A percentile compares a stretch with the other conserved stretches of the same genome.
Conservation (phyloP, 352 stramenopile species). For the Phytophthora cactorum region DNA sequence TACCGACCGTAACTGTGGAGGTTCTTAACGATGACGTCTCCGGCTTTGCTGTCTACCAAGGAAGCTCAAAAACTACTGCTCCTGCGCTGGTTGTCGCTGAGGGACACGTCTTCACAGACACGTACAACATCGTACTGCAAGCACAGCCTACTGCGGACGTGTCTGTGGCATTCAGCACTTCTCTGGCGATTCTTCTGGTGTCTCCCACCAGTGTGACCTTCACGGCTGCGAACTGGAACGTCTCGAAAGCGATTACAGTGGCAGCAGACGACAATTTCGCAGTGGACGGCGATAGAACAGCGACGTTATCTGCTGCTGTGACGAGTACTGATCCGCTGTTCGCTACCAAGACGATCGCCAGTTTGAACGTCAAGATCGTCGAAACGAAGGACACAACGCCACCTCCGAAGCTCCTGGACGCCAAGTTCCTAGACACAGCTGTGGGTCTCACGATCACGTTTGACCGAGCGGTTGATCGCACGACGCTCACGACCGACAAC, state of each 20-base stretch:
- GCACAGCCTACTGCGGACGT: slow-evolving; percentile 55
- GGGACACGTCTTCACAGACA: slow-evolving; percentile 46
- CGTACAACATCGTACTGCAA: slow-evolving; percentile 56
- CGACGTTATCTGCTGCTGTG: slow-evolving; percentile 37
- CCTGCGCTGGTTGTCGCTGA: slow-evolving; percentile 59
- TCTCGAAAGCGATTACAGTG: slow-evolving; percentile 45
- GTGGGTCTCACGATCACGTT: slow-evolving; percentile 53
- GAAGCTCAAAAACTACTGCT: slow-evolving; percentile 33
- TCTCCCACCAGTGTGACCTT: slow-evolving; percentile 44
- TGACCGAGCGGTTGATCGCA: slow-evolving; percentile 53
- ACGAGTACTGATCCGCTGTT: slow-evolving; percentile 44
- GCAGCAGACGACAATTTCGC: slow-evolving; percentile 56
- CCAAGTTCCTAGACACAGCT: slow-evolving; percentile 60
- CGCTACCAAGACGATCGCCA: slow-evolving; percentile 22
- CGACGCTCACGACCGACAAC: slow-evolving; percentile 31
- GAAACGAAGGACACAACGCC: slow-evolving; percentile 69
- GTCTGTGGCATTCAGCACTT: slow-evolving; percentile 36
- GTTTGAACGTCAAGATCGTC: slow-evolving; percentile 56
- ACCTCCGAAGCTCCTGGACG: slow-evolving; percentile 56
- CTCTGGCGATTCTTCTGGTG: slow-evolving; percentile 48
- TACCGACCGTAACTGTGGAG: slow-evolving; percentile 40
- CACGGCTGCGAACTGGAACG: slow-evolving; percentile 56
- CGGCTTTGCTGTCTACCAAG: slow-evolving; percentile 51
- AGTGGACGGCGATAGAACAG: slow-evolving; percentile 49
- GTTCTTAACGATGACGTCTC: slow-evolving; percentile 65